Evolutionary conservation across 345 rosid species (phyloP).

Genomic region (Reutealis trisperma): DNA sequence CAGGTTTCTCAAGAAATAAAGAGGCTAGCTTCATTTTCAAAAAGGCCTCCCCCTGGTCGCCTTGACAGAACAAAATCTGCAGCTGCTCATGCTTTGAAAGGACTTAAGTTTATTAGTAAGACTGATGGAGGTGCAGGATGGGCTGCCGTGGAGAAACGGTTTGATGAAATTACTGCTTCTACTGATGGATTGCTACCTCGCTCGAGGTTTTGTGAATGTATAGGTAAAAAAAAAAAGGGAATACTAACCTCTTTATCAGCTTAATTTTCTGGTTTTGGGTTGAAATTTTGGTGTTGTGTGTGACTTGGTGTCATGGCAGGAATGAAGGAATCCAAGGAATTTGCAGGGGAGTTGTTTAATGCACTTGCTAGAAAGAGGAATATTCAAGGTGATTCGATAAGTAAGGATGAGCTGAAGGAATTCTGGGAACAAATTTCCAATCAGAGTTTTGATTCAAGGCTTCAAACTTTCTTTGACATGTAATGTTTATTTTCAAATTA

Average conservation of each 20-base stretch:
- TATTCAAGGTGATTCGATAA: constrained; percentile 53
- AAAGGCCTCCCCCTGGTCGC: constrained; percentile 38
- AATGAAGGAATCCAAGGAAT: constrained; percentile 74
- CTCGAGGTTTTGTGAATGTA: constrained; percentile 60
- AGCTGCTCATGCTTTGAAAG: constrained; percentile 62
- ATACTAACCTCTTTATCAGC: background rate
- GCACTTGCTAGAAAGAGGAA: constrained; percentile 61
- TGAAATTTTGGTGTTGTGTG: background rate
- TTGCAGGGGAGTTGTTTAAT: constrained; percentile 65
- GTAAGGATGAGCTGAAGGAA: constrained; percentile 47
- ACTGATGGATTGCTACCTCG: constrained; percentile 50
- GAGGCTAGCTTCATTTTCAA: constrained; percentile 53
- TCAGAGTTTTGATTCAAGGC: constrained; percentile 76
- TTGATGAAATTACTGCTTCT: constrained; percentile 56
- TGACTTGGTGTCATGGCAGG: constrained; percentile 35
- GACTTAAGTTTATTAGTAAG: constrained; percentile 75
- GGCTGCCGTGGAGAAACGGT: constrained; percentile 66
- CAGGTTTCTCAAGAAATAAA: constrained; percentile 70
- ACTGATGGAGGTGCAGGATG: constrained; percentile 69
- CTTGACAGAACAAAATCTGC: constrained; percentile 71
- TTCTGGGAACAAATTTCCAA: constrained; percentile 81
- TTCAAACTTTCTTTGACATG: constrained; percentile 80
- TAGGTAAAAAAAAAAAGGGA: constrained; percentile 36
- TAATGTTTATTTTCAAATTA: constrained; percentile 20
- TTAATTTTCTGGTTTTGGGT: background rate